Conservation (phyloP, 495 filamentous ascomycete species). For the Aspergillus diversus region DNA sequence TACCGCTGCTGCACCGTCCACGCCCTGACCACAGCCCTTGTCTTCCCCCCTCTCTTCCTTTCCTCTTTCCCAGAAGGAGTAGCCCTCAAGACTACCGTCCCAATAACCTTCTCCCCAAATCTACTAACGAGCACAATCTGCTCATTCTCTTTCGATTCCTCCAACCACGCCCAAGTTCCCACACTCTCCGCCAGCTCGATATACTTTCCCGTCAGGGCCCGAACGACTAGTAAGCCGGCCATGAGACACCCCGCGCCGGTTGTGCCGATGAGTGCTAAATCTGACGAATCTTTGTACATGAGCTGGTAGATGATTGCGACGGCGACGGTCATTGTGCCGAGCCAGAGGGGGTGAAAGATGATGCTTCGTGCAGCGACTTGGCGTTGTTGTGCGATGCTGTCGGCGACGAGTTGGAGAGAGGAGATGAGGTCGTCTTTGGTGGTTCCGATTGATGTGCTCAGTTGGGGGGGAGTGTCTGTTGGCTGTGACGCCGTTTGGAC, state of each 20-base stretch:
- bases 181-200: slow-evolving; percentile 55
- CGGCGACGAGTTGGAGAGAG: slow-evolving; percentile 56
- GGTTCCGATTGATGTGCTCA: slow-evolving; percentile 27
- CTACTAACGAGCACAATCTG: slow-evolving; percentile 53
- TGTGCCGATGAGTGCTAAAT: slow-evolving; percentile 19
- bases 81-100: slow-evolving; percentile 52
- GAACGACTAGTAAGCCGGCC: slow-evolving; percentile 42
- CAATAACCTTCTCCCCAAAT: slow-evolving; percentile 63
- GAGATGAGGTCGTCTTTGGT: slow-evolving; percentile 41
- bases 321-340: slow-evolving; percentile 39
- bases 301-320: slow-evolving; percentile 40
- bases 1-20: slow-evolving; percentile 75
- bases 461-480: slow-evolving; percentile 5
- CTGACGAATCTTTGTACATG: slow-evolving; percentile 42
- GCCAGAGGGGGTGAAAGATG: slow-evolving; percentile 53
- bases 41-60: slow-evolving; percentile 2
- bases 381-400: slow-evolving; percentile 67
- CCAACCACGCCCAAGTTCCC: slow-evolving; percentile 50
- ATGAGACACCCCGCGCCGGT: slow-evolving; percentile 51
- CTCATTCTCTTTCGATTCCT: slow-evolving; percentile 17
- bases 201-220: slow-evolving; percentile 49
- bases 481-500: no score
- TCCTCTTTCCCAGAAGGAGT: slow-evolving; percentile 19
- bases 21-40: slow-evolving; percentile 60
- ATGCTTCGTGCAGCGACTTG: slow-evolving; percentile 55